Evolutionary conservation across 2,329 filamentous ascomycete species (phyloP), one percentile per base, ranked within the genome.

Genomic region (Drechslerella dactyloides): DNA sequence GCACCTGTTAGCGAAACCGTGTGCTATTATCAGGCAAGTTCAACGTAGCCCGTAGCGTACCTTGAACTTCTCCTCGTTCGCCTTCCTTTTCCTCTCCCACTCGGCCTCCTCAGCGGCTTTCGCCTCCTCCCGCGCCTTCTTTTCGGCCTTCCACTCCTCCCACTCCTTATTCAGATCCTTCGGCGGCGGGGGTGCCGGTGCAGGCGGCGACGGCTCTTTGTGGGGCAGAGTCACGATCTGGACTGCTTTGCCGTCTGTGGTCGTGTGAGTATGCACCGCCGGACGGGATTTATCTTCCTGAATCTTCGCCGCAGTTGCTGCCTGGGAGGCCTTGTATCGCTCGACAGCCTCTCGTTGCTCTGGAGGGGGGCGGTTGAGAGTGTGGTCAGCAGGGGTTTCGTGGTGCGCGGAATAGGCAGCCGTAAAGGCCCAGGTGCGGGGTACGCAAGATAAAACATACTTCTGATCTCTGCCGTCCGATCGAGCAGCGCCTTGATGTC

Each of bases 401-500:
- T 27, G 24, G 15, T 27, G 56, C 30, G 61, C 53, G 44, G 56
- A 65, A 51, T 72, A 65, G 68, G 60, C 60, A 72, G 55, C 66
- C 54, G 40, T 54, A 35, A 56, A 24, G 19, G 35, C 30, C 33
- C 48, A 8, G 21, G 21, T 35, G 60, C 27, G 60, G 60, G 60
- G 68, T 24, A 51, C 10, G 11, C 24, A 8, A 23, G 11, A 35
- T 27, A 33, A 44, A 60, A 68, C 69, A 50, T 73, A 73, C 69
- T 66, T 73, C 69, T 66, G 19, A 73, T 73, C 40, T 73, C 62
- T 62, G 61, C 69, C 3, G 69, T 73, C 54, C 69, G 52, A 27
- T 73, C 69, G 6, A 73, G 69, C 35, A 73, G 69, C 40, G 56
- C 61, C 44, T 73, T 73, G 51, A 73, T 73, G 57, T 73, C 69